These are phyloP conservation scores for Pythium diclinum DNA, from an alignment of 352 stramenopile genomes.

Conservation along the genomic window DNA sequence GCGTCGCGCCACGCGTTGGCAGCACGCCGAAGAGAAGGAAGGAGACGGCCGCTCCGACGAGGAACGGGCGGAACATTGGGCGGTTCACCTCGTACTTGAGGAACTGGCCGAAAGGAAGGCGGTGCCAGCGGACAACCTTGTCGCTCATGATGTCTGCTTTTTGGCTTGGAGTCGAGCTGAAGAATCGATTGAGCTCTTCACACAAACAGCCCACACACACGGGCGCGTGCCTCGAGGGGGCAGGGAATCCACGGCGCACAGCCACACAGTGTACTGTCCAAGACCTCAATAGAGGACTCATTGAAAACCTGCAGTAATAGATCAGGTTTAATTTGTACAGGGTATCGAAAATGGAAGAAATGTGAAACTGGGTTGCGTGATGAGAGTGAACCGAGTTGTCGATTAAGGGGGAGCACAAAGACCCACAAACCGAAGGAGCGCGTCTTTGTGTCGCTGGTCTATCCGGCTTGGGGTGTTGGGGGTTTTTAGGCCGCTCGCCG, in stretches of 20 bases:
- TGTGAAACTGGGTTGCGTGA: background rate
- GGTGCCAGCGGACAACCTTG: conserved; percentile 84
- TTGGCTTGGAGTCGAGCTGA: conserved; percentile 7
- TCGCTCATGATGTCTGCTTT: conserved; percentile 38
- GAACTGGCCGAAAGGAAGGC: conserved; percentile 74
- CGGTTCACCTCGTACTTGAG: conserved; percentile 71
- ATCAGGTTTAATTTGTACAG: background rate
- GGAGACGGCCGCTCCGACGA: conserved; percentile 66
- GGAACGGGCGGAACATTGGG: conserved; percentile 82
- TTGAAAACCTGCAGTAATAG: background rate
- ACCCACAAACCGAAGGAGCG: conserved; percentile 8
- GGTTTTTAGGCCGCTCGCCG: conserved; percentile 12
- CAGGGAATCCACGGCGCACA: conserved; percentile 15
- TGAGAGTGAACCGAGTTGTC: conserved; percentile 10
- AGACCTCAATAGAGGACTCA: conserved; percentile 12
- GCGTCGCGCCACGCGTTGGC: conserved; percentile 63
- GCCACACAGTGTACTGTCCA: conserved; percentile 24
- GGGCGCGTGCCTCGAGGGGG: conserved; percentile 14
- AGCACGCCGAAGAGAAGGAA: conserved; percentile 84
- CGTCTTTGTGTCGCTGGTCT: conserved; percentile 31
- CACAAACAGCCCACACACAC: conserved; percentile 7
- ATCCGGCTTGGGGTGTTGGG: conserved; percentile 6
- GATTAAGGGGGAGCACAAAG: conserved; percentile 2
- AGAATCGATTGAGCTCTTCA: conserved; percentile 4
- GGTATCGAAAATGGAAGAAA: background rate